Conservation (phyloP, 345 rosid species). For the Pistacia integerrima region DNA sequence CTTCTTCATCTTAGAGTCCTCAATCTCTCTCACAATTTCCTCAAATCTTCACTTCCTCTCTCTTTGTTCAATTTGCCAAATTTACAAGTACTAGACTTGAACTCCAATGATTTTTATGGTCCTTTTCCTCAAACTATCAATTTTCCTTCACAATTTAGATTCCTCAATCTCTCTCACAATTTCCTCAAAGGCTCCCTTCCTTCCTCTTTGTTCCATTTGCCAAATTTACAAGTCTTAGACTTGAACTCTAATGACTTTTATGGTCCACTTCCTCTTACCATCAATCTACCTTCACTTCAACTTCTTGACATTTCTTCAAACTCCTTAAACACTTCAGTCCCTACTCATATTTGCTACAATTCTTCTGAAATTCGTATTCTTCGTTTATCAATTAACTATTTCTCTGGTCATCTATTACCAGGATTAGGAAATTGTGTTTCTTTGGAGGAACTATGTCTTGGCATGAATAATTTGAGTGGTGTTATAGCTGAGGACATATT, state of each 20-base stretch:
- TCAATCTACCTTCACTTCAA: slow-evolving; percentile 47
- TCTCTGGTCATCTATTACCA: slow-evolving; percentile 48
- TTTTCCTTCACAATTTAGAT: slow-evolving; percentile 39
- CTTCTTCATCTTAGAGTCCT: slow-evolving; percentile 52
- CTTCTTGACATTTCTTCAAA: slow-evolving; percentile 55
- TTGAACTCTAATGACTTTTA: slow-evolving; percentile 57
- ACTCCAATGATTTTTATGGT: slow-evolving; percentile 54
- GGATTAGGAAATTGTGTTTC: slow-evolving; percentile 49
- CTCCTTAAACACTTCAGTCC: slow-evolving; percentile 44
- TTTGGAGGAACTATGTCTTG: slow-evolving; percentile 57
- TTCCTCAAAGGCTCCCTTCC: slow-evolving; percentile 53
- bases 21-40: slow-evolving; percentile 59
- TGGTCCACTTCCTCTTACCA: slow-evolving; percentile 44
- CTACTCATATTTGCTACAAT: slow-evolving; percentile 51
- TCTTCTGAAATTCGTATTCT: slow-evolving; percentile 37
- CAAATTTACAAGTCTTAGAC: slow-evolving; percentile 49
- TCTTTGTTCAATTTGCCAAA: slow-evolving; percentile 48
- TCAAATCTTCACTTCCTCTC: slow-evolving; percentile 48
- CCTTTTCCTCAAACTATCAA: slow-evolving; percentile 39
- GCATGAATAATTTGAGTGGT: slow-evolving; percentile 63
- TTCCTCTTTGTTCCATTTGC: slow-evolving; percentile 44
- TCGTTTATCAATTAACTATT: slow-evolving; percentile 53
- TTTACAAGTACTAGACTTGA: slow-evolving; percentile 59
- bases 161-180: slow-evolving; percentile 64
- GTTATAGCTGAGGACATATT: slow-evolving; percentile 49